phyloP scores from a whole-genome alignment of 148 eudicot genomes.

The Persicaria tinctoria region DNA sequence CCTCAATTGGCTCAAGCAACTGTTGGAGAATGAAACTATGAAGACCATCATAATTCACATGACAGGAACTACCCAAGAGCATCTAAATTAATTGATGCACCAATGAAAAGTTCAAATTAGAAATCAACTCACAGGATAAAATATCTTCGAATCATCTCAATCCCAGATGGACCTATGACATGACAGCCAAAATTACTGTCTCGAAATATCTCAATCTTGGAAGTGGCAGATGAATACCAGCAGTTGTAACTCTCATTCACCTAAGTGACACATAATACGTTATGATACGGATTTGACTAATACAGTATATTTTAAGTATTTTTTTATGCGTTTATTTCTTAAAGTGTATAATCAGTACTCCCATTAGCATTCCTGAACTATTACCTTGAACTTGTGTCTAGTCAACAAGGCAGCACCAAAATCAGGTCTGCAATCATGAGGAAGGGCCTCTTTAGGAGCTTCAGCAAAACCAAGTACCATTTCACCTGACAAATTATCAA shows the following conservation, averaged over 20 bases:
- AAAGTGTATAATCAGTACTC: background rate
- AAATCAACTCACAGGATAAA: slow-evolving; percentile 61
- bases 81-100: background rate
- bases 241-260: slow-evolving; percentile 95
- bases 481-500: slow-evolving; percentile 75
- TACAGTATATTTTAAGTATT: background rate
- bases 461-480: slow-evolving; percentile 63
- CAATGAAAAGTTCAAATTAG: slow-evolving; percentile 1
- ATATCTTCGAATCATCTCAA: slow-evolving; percentile 83
- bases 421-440: slow-evolving; percentile 77
- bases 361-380: slow-evolving; percentile 8
- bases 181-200: slow-evolving; percentile 71
- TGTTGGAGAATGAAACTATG: background rate
- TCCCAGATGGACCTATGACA: slow-evolving; percentile 57
- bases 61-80: background rate
- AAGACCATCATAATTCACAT: background rate
- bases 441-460: slow-evolving; percentile 94
- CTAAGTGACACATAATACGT: slow-evolving; percentile 23
- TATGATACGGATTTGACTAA: background rate
- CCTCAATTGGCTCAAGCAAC: background rate
- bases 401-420: slow-evolving; percentile 78
- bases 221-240: slow-evolving; percentile 77
- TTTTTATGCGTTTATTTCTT: background rate
- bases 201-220: slow-evolving; percentile 67
- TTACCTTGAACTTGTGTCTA: slow-evolving; percentile 62